Percentiles rank a stretch among this genome's conserved stretches.
phyloP scores from a whole-genome alignment of 768 basidiomycete species.

The Termitomyces eurrhizus region DNA sequence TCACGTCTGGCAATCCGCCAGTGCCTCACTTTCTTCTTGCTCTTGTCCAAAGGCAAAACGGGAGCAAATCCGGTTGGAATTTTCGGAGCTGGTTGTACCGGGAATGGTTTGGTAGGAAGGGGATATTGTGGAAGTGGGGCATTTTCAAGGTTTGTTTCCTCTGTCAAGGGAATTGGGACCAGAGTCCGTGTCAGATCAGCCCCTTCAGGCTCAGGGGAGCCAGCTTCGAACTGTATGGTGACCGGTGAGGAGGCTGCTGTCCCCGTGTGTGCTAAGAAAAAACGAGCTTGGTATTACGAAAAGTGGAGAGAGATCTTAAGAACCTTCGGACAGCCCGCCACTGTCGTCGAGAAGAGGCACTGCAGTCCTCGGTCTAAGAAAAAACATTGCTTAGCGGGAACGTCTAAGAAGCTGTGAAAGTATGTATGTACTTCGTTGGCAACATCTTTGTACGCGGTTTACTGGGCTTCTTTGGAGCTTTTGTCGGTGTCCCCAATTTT shows the following conservation, averaged over 20 bases:
- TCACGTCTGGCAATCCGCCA: constrained; percentile 77
- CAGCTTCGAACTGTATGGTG: constrained; percentile 41
- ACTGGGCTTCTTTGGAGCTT: constrained; percentile 39
- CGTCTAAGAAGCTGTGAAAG: background rate
- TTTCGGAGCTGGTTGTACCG: constrained; percentile 75
- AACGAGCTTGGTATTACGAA: background rate
- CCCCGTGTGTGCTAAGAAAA: constrained; percentile 48
- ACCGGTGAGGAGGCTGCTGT: constrained; percentile 74
- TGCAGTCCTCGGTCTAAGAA: constrained; percentile 21
- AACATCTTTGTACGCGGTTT: constrained; percentile 33
- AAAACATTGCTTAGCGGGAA: constrained; percentile 12
- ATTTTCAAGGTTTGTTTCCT: constrained; percentile 52
- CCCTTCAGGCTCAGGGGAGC: constrained; percentile 49
- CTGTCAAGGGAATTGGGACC: constrained; percentile 25
- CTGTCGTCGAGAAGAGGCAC: constrained; percentile 45
- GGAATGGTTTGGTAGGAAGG: constrained; percentile 78
- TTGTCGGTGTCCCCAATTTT: constrained; percentile 46
- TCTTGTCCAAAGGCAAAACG: constrained; percentile 61
- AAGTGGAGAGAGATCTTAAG: background rate
- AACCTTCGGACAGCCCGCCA: constrained; percentile 62
- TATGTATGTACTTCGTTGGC: constrained; percentile 28
- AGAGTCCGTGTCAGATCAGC: constrained; percentile 24
- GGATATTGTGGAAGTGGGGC: constrained; percentile 71
- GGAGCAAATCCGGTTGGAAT: constrained; percentile 73
- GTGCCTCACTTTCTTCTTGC: constrained; percentile 54